Conservation (phyloP, 768 basidiomycete species). For the Strobilomyces echinocephalus region DNA sequence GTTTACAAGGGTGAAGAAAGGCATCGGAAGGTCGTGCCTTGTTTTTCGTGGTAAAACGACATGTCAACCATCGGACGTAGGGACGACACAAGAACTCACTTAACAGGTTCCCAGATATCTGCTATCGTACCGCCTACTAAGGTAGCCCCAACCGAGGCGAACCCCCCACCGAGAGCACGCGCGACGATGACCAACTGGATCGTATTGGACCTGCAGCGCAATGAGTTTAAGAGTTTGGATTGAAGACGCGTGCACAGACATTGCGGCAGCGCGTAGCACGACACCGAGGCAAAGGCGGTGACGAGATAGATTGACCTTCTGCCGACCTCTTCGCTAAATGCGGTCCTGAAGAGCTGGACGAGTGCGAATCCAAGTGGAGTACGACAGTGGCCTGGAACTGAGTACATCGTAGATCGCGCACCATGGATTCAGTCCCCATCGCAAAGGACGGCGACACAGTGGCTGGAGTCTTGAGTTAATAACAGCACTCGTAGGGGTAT, state of each 20-base stretch:
- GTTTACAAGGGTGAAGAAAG: conserved; percentile 59
- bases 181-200: conserved; percentile 57
- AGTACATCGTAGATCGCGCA: conserved; percentile 39
- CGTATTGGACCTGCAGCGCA: conserved; percentile 31
- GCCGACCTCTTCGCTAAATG: conserved; percentile 62
- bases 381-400: conserved; percentile 43
- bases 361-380: conserved; percentile 56
- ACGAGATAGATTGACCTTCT: conserved; percentile 54
- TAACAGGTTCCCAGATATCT: conserved; percentile 58
- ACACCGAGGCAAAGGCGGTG: conserved; percentile 42
- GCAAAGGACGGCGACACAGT: conserved; percentile 49
- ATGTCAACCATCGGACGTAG: background rate
- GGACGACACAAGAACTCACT: conserved; percentile 38
- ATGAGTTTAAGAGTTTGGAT: background rate
- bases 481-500: background rate
- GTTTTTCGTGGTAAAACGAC: background rate
- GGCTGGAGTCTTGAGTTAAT: conserved; percentile 32
- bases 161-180: conserved; percentile 58
- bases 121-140: conserved; percentile 70
- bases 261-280: conserved; percentile 36
- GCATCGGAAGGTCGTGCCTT: conserved; percentile 77
- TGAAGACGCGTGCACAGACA: conserved; percentile 12
- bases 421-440: conserved; percentile 55
- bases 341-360: conserved; percentile 58
- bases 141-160: conserved; percentile 61